Evolutionary conservation across 108 stramenopile genomes (phyloP).

Genomic region (Stephanodiscus minutulus): DNA sequence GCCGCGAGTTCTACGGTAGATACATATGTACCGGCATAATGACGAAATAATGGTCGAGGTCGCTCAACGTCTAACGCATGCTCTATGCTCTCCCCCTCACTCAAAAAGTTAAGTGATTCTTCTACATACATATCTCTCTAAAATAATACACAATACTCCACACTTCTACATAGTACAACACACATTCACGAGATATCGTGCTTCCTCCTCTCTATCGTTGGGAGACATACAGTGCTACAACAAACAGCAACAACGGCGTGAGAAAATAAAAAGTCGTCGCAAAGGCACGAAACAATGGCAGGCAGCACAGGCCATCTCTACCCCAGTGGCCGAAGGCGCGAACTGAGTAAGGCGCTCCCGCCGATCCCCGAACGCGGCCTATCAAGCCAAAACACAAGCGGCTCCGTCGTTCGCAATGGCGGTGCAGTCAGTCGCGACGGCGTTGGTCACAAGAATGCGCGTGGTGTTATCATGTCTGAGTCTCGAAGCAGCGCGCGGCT

Average conservation of each 20-base stretch:
- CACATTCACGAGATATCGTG: too few species aligned
- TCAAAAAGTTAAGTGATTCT: too few species aligned
- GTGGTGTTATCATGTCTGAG: background rate
- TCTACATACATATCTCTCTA: too few species aligned
- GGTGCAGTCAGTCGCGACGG: background rate
- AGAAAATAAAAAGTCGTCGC: background rate
- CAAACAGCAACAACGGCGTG: background rate
- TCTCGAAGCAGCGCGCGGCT: background rate
- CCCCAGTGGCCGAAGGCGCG: background rate
- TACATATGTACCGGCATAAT: too few species aligned
- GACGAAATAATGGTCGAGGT: too few species aligned
- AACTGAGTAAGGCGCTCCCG: background rate
- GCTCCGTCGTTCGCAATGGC: background rate
- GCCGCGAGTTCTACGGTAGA: too few species aligned
- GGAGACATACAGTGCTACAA: too few species aligned
- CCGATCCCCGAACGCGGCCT: constrained; percentile 5
- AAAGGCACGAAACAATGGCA: background rate
- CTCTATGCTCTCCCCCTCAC: too few species aligned
- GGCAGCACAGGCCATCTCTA: background rate
- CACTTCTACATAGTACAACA: too few species aligned
- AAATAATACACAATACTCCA: too few species aligned
- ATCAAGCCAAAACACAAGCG: background rate
- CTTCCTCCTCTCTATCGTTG: too few species aligned
- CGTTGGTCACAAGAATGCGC: background rate
- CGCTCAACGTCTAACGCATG: too few species aligned